Base-by-base conservation (phyloP, 257 asterid species). In the Fraxinus excelsior region DNA sequence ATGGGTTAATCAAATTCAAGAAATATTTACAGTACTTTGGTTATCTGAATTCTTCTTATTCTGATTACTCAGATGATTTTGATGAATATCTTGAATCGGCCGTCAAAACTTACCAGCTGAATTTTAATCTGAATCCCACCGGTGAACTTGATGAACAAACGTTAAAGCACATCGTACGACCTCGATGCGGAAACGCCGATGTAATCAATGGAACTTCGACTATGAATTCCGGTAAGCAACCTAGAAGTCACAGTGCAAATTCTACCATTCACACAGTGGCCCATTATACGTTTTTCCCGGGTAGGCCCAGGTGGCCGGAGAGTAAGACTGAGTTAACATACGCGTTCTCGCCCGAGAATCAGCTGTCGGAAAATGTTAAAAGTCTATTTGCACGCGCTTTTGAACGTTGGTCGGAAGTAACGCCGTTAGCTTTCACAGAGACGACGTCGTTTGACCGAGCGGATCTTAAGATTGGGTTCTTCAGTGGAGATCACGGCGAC, bases 331-430 rank as follows among this genome's bases (percentile, higher is more conserved):
- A 74, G 76, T 82, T 94, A 21, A 86, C 90, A 12, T 92, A 92
- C 81, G 97, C 96, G 19, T 94, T 91, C 73, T 5, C 0, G 32
- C 89, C 90, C 26, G 88, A 69, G 49, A 89, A 89, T 44, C 83
- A 72, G 78, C 78, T 91, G 42, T 21, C 89, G 9, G 84, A 74
- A 1, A 29, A 0, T 0, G 89, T 87, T 0, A 74, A 76, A 34
- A 65, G 73, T 51, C 86, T 89, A 79, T 92, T 92, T 81, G 62
- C 87, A 10, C 86, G 83, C 44, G 98, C 98, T 1, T 94, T 94
- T 72, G 90, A 87, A 31, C 84, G 97, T 78, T 94, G 98, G 97
- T 89, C 98, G 77, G 97, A 88, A 84, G 97, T 94, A 5, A 90
- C 90, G 35, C 86, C 90, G 81, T 21, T 94, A 75, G 88, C 80